Evolutionary conservation across 805 yeast genomes (phyloP).

Genomic region (Candida nitratophila): DNA sequence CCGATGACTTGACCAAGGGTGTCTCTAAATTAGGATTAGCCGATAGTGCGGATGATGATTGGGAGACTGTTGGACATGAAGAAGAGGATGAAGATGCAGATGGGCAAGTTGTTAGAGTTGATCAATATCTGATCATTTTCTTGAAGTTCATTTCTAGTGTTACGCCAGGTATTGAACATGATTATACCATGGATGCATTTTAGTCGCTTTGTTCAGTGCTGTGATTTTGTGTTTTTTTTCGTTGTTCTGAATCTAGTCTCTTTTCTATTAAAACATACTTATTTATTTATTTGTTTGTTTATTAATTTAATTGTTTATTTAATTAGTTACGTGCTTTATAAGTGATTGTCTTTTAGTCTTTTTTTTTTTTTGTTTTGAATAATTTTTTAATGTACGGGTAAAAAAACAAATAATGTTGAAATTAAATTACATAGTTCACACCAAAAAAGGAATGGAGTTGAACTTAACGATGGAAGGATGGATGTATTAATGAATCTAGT

Average conservation of each 20-base stretch:
- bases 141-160: constrained; percentile 94
- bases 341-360: not conserved
- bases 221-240: too few species aligned
- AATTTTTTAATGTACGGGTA: too few species aligned
- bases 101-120: constrained; percentile 58
- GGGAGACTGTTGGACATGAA: constrained; percentile 15
- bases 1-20: constrained; percentile 28
- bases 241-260: too few species aligned
- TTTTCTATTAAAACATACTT: too few species aligned
- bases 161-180: constrained; percentile 96
- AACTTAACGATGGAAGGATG: too few species aligned
- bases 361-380: not conserved
- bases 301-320: not conserved
- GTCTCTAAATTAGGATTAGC: constrained; percentile 42
- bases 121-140: constrained; percentile 84
- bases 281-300: too few species aligned
- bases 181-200: constrained; percentile 95
- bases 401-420: too few species aligned
- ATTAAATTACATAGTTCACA: too few species aligned
- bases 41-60: constrained; percentile 27
- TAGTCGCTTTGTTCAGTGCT: too few species aligned
- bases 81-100: constrained; percentile 13
- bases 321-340: not conserved
- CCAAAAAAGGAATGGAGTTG: too few species aligned
- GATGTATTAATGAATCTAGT: too few species aligned